Evolutionary conservation across 2,329 filamentous ascomycete species (phyloP).

Genomic region (Nothomitra cinnamomea): DNA sequence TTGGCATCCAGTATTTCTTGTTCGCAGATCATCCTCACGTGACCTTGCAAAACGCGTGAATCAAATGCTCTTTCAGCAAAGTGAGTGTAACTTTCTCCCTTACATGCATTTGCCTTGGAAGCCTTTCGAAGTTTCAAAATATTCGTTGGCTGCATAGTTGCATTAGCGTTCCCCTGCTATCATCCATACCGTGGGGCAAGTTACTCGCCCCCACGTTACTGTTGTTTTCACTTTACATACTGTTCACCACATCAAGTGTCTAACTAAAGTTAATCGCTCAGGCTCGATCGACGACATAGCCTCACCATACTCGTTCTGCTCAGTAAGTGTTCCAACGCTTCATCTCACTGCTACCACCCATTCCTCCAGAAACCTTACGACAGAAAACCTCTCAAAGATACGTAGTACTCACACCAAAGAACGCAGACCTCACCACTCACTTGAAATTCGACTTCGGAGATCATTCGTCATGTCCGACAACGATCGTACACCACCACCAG

Average conservation of each 20-base stretch:
- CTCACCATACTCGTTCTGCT: background rate
- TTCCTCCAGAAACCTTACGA: too few relatives aligned
- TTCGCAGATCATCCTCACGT: background rate
- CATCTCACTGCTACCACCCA: too few relatives aligned
- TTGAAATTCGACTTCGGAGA: background rate
- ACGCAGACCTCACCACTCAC: background rate
- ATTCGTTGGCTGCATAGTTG: too few relatives aligned
- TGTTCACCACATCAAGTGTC: background rate
- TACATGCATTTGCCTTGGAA: background rate
- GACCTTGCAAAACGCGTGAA: background rate
- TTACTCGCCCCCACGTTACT: background rate
- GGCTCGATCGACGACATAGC: background rate
- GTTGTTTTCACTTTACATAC: too few relatives aligned
- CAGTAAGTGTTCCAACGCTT: background rate
- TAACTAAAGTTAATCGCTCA: background rate
- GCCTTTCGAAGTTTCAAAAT: too few relatives aligned
- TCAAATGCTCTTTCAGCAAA: background rate
- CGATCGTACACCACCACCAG: conserved; percentile 20
- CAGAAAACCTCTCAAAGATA: background rate
- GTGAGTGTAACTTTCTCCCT: background rate
- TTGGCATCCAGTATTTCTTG: background rate
- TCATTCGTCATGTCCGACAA: conserved; percentile 30
- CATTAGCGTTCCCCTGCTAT: too few relatives aligned
- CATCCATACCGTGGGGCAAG: too few relatives aligned
- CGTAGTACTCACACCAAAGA: background rate